Conservation (phyloP, 1,284 basidiomycete genomes). For the Termitomyces sp. region DNA sequence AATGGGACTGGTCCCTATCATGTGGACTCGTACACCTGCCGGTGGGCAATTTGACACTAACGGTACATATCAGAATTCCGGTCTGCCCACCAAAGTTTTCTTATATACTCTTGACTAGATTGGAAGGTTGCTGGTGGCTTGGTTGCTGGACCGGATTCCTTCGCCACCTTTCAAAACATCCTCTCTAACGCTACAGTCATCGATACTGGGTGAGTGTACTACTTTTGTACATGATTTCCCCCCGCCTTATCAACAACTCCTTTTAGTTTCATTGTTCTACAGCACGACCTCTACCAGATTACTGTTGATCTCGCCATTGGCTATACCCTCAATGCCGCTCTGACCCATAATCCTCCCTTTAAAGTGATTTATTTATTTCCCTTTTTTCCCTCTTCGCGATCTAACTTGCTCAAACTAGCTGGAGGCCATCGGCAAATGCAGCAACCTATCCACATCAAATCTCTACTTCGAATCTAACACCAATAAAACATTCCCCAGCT, state of each 20-base stretch:
- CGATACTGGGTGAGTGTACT: conserved; percentile 41
- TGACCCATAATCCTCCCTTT: conserved; percentile 55
- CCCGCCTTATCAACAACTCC: conserved; percentile 12
- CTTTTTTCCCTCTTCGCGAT: not conserved
- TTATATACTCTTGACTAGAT: conserved; percentile 38
- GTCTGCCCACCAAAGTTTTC: conserved; percentile 1
- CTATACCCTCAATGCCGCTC: conserved; percentile 75
- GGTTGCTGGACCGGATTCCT: conserved; percentile 53
- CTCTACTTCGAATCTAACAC: conserved; percentile 63
- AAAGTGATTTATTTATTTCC: conserved; percentile 35
- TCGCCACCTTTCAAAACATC: conserved; percentile 55
- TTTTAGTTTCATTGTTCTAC: conserved; percentile 80
- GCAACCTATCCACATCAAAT: conserved; percentile 45
- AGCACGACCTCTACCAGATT: conserved; percentile 83
- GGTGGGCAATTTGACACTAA: conserved; percentile 78
- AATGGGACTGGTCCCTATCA: conserved; percentile 78
- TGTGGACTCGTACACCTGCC: conserved; percentile 65
- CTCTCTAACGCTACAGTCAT: conserved; percentile 55
- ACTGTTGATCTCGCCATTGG: conserved; percentile 87
- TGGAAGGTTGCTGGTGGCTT: conserved; percentile 78
- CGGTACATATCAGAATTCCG: conserved; percentile 26
- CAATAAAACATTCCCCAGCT: conserved; percentile 54
- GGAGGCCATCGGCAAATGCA: conserved; percentile 61
- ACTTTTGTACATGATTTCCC: not conserved
- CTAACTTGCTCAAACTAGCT: conserved; percentile 34